Percentiles rank a stretch among this genome's conserved stretches.
These are phyloP conservation scores for Exophiala oligosperma DNA, from an alignment of 2,329 filamentous ascomycete species.

Conservation along the genomic window DNA sequence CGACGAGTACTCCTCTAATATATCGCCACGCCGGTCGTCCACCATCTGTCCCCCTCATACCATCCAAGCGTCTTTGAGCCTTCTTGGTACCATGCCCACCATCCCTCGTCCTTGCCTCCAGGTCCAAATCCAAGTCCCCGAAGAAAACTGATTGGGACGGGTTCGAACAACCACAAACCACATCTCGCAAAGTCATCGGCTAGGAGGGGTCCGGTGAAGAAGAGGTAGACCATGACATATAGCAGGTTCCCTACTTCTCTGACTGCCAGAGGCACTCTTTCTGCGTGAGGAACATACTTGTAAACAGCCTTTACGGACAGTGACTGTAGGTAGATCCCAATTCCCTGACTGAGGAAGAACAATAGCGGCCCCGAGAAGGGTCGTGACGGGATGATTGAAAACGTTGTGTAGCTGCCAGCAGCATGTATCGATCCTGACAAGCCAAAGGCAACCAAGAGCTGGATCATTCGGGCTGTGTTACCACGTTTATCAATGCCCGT, in stretches of 20 bases:
- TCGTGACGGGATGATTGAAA: constrained; percentile 54
- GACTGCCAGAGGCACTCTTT: constrained; percentile 46
- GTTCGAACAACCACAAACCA: constrained; percentile 79
- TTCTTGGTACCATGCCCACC: constrained; percentile 62
- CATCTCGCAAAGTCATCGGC: constrained; percentile 72
- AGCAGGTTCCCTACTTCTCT: constrained; percentile 59
- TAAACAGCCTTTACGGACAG: constrained; percentile 34
- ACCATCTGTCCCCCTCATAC: constrained; percentile 28
- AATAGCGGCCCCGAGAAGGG: constrained; percentile 54
- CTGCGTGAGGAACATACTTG: constrained; percentile 36
- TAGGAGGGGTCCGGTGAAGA: constrained; percentile 64
- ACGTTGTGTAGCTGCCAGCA: constrained; percentile 65
- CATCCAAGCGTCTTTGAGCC: constrained; percentile 23
- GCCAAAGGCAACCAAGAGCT: constrained; percentile 59
- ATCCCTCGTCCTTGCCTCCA: constrained; percentile 53
- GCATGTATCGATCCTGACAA: constrained; percentile 71
- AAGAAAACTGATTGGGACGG: constrained; percentile 73
- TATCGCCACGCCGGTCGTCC: constrained; percentile 30
- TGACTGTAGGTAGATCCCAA: constrained; percentile 65
- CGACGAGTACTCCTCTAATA: constrained; percentile 10
- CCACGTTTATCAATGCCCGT: constrained; percentile 16
- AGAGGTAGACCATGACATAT: constrained; percentile 67
- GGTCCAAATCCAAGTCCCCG: constrained; percentile 65
- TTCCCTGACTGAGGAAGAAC: constrained; percentile 72
- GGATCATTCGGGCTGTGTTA: constrained; percentile 38